Evolutionary conservation across 2,329 filamentous ascomycete genomes (phyloP).

Genomic region (Stylonectria norvegica): DNA sequence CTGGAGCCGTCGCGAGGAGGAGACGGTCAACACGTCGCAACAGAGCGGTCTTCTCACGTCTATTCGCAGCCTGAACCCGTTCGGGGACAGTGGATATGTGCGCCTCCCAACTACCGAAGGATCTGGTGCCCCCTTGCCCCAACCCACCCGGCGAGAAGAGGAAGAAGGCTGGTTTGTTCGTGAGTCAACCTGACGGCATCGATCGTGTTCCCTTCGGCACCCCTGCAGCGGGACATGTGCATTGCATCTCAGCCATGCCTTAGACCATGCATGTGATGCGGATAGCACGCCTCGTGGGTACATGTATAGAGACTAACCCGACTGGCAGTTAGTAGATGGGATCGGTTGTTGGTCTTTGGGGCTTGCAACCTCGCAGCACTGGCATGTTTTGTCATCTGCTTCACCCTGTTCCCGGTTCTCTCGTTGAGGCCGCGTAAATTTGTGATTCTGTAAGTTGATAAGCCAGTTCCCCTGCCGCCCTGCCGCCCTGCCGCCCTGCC

Average conservation of each 20-base stretch:
- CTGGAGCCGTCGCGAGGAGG: slow-evolving; percentile 85
- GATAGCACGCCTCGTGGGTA: slow-evolving; percentile 41
- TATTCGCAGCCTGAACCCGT: slow-evolving; percentile 83
- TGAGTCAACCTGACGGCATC: slow-evolving; percentile 56
- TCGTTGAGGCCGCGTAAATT: slow-evolving; percentile 85
- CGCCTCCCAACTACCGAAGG: slow-evolving; percentile 82
- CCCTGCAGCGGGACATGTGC: slow-evolving; percentile 48
- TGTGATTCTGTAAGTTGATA: slow-evolving; percentile 87
- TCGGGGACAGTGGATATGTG: slow-evolving; percentile 81
- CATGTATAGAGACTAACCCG: slow-evolving; percentile 35
- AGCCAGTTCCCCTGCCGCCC: slow-evolving; percentile 5
- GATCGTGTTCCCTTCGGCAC: slow-evolving; percentile 28
- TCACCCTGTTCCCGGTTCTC: slow-evolving; percentile 82
- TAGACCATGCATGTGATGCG: slow-evolving; percentile 41
- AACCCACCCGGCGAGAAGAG: slow-evolving; percentile 80
- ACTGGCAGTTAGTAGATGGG: slow-evolving; percentile 87
- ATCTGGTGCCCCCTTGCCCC: slow-evolving; percentile 80
- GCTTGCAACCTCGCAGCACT: slow-evolving; percentile 86
- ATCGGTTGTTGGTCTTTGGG: slow-evolving; percentile 86
- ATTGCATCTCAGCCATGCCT: slow-evolving; percentile 35
- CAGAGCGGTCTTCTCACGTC: slow-evolving; percentile 74
- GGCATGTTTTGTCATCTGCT: slow-evolving; percentile 90
- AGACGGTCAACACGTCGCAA: slow-evolving; percentile 67
- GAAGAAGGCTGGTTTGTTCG: slow-evolving; percentile 93
- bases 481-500: slow-evolving; percentile 15